These are phyloP conservation scores for Pleurotus salmoneostramineus DNA, from an alignment of 768 basidiomycete species.

Conservation along the genomic window DNA sequence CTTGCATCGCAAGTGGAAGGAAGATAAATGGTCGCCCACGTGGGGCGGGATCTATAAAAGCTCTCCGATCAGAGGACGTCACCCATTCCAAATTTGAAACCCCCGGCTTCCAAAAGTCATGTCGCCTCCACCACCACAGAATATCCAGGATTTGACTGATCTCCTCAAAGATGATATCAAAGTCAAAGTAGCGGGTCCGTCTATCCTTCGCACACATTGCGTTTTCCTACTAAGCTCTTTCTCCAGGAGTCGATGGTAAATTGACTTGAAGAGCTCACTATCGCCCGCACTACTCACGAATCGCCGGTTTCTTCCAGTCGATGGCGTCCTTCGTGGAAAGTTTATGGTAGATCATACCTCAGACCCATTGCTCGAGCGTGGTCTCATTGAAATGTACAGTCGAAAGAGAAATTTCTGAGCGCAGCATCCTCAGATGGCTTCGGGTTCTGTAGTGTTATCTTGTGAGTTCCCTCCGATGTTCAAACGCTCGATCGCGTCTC, in stretches of 20 bases:
- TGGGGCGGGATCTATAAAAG: not conserved
- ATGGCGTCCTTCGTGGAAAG: constrained; percentile 94
- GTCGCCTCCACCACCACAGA: constrained; percentile 24
- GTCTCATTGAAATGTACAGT: constrained; percentile 37
- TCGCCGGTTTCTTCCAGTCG: constrained; percentile 45
- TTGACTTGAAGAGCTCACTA: not conserved
- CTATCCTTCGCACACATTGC: not conserved
- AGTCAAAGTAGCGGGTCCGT: constrained; percentile 89
- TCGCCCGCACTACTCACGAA: not conserved
- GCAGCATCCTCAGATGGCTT: constrained; percentile 80
- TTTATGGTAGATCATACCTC: constrained; percentile 58
- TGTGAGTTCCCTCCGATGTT: constrained; percentile 44
- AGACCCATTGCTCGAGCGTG: not conserved
- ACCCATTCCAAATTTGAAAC: no score
- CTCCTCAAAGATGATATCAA: constrained; percentile 66
- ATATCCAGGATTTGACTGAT: constrained; percentile 51
- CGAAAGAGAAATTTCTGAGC: constrained; percentile 86
- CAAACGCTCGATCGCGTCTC: not conserved
- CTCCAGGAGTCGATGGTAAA: constrained; percentile 62
- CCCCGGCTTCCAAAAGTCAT: not conserved
- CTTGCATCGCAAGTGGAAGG: not conserved
- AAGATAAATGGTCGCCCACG: not conserved
- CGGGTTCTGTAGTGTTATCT: constrained; percentile 91
- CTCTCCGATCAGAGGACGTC: not conserved
- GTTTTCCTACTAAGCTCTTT: not conserved